A percentile compares a stretch with the other conserved stretches of the same genome.
Evolutionary conservation across 345 rosid genomes (phyloP).

Genomic region (Corchorus capsularis): DNA sequence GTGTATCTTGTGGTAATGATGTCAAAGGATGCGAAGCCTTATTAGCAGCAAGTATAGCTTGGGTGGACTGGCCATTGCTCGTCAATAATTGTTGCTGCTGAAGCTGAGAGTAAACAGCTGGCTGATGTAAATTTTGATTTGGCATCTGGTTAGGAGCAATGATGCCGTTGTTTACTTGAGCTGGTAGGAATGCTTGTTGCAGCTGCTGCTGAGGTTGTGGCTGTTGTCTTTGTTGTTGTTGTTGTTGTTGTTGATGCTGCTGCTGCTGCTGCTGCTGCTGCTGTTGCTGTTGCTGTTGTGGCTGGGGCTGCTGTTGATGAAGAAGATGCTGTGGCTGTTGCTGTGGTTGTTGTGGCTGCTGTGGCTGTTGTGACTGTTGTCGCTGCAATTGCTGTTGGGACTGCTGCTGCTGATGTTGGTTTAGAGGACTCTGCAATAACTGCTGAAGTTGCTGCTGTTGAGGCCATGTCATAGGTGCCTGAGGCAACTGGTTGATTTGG

Average conservation of each 20-base stretch:
- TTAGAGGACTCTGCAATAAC: constrained; percentile 37
- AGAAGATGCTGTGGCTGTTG: constrained; percentile 42
- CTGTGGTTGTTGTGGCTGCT: constrained; percentile 28
- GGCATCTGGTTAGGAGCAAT: constrained; percentile 49
- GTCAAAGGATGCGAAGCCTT: constrained; percentile 58
- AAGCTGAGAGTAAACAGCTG: constrained; percentile 48
- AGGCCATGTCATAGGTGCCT: constrained; percentile 56
- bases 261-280: constrained; percentile 38
- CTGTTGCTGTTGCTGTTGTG: constrained; percentile 34
- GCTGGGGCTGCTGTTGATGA: constrained; percentile 35
- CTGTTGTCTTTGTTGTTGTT: constrained; percentile 36
- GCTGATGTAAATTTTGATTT: constrained; percentile 50
- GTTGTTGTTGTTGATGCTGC: constrained; percentile 25
- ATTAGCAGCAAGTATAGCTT: constrained; percentile 32
- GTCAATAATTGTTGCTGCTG: constrained; percentile 62
- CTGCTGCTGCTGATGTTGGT: constrained; percentile 37
- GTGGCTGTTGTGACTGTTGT: constrained; percentile 33
- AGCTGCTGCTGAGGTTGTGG: constrained; percentile 34
- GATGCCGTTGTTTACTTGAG: constrained; percentile 49
- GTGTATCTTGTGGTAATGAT: constrained; percentile 63
- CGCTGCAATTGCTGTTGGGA: constrained; percentile 35
- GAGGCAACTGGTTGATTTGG: constrained; percentile 63
- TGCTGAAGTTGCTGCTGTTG: constrained; percentile 74
- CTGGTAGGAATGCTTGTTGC: constrained; percentile 46
- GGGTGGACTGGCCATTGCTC: constrained; percentile 48